phyloP scores from a whole-genome alignment of 2,329 filamentous ascomycete species.

The Colletotrichum cordylinicola region DNA sequence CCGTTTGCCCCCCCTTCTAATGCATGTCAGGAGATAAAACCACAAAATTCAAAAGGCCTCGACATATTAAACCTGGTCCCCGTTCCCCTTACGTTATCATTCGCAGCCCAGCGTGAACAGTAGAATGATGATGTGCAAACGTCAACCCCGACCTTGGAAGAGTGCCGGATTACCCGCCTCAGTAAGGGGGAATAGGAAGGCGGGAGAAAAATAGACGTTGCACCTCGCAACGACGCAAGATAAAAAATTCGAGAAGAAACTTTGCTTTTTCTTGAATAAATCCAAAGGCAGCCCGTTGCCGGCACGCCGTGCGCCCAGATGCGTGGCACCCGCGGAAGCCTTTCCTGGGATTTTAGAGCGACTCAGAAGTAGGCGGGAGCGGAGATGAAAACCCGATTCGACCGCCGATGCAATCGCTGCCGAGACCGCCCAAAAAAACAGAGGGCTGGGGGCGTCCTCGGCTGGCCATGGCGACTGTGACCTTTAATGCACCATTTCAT shows the following conservation, averaged over 20 bases:
- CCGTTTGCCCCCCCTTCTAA: neutral
- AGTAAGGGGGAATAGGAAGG: neutral
- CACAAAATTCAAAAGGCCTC: neutral
- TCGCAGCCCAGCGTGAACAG: neutral
- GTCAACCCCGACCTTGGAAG: neutral
- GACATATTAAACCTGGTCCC: neutral
- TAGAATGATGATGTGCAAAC: neutral
- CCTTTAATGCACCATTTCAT: neutral
- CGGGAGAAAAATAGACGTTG: neutral
- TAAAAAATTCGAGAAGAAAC: neutral
- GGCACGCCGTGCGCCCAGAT: neutral
- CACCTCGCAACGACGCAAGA: neutral
- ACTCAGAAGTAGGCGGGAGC: constrained; percentile 1
- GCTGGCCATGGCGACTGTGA: neutral
- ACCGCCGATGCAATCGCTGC: neutral
- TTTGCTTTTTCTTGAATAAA: neutral
- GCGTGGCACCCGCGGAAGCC: neutral
- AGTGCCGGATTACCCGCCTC: neutral
- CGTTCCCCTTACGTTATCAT: neutral
- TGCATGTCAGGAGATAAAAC: neutral
- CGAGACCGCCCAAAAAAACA: neutral
- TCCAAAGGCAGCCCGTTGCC: neutral
- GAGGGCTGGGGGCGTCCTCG: neutral
- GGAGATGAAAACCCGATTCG: constrained; percentile 12
- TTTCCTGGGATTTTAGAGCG: constrained; percentile 2